These are phyloP conservation scores for Tylopilus felleus DNA, from an alignment of 768 basidiomycete genomes.

Conservation along the genomic window DNA sequence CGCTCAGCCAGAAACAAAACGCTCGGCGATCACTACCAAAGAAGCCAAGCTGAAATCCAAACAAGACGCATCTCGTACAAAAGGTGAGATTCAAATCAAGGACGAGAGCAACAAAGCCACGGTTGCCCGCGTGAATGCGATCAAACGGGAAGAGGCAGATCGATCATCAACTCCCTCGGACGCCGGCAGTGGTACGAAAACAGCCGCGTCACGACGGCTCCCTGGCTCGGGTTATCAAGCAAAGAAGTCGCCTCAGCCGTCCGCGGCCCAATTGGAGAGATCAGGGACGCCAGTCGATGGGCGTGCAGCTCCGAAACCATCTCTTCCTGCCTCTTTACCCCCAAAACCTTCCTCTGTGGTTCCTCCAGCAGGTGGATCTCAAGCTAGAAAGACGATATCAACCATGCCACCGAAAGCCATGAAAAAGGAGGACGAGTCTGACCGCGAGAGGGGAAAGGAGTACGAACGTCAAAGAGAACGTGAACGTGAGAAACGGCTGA, in stretches of 20 bases:
- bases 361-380: constrained; percentile 22
- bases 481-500: constrained; percentile 22
- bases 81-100: constrained; percentile 41
- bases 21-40: constrained; percentile 41
- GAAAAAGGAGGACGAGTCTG: constrained; percentile 29
- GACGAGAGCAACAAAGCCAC: constrained; percentile 31
- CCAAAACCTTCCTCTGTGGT: constrained; percentile 32
- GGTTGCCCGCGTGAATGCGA: constrained; percentile 30
- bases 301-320: constrained; percentile 26
- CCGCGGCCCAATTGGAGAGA: constrained; percentile 22
- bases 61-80: constrained; percentile 21
- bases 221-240: constrained; percentile 51
- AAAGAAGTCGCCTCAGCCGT: constrained; percentile 31
- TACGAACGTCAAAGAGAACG: constrained; percentile 25
- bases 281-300: constrained; percentile 26
- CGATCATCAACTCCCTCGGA: constrained; percentile 21
- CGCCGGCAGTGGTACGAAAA: constrained; percentile 13
- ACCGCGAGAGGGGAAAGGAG: constrained; percentile 25
- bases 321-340: constrained; percentile 32
- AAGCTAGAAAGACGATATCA: constrained; percentile 31
- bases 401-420: constrained; percentile 14
- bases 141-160: constrained; percentile 27
- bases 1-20: constrained; percentile 39
- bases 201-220: constrained; percentile 29
- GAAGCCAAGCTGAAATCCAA: constrained; percentile 43